These are phyloP conservation scores for Orbilia quercus DNA, from an alignment of 2,329 filamentous ascomycete species.

Conservation along the genomic window DNA sequence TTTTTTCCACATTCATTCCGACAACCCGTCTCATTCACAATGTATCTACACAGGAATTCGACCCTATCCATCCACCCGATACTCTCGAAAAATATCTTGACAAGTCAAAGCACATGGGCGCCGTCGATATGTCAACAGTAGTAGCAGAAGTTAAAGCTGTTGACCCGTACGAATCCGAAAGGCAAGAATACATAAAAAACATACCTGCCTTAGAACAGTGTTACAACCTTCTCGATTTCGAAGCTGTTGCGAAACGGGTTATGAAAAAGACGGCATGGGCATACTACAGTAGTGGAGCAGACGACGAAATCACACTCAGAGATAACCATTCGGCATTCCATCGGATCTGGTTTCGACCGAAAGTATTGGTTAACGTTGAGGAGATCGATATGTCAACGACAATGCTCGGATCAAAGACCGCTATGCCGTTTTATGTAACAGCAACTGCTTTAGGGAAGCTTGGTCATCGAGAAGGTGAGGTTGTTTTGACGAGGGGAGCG, in stretches of 20 bases:
- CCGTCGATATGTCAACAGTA: constrained; percentile 87
- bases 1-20: background rate
- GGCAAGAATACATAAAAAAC: constrained; percentile 76
- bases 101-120: constrained; percentile 85
- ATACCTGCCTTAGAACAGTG: constrained; percentile 88
- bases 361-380: constrained; percentile 88
- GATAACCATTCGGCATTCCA: constrained; percentile 97
- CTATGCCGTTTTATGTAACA: constrained; percentile 94
- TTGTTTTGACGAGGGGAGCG: constrained; percentile 85
- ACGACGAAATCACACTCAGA: constrained; percentile 75
- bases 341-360: constrained; percentile 95
- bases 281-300: constrained; percentile 77
- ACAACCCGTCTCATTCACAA: too few species aligned
- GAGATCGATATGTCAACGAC: constrained; percentile 86
- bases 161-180: constrained; percentile 77
- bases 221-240: constrained; percentile 95
- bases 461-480: constrained; percentile 92
- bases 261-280: constrained; percentile 99
- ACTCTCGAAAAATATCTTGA: constrained; percentile 87
- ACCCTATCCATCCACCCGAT: constrained; percentile 88
- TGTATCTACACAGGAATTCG: constrained; percentile 74
- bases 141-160: constrained; percentile 73
- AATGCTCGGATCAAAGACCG: constrained; percentile 88
- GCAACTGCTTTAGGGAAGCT: constrained; percentile 96
- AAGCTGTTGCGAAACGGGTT: constrained; percentile 85